phyloP scores from a whole-genome alignment of 1,139 yeast species.

The Saccharomycopsis hybrid region DNA sequence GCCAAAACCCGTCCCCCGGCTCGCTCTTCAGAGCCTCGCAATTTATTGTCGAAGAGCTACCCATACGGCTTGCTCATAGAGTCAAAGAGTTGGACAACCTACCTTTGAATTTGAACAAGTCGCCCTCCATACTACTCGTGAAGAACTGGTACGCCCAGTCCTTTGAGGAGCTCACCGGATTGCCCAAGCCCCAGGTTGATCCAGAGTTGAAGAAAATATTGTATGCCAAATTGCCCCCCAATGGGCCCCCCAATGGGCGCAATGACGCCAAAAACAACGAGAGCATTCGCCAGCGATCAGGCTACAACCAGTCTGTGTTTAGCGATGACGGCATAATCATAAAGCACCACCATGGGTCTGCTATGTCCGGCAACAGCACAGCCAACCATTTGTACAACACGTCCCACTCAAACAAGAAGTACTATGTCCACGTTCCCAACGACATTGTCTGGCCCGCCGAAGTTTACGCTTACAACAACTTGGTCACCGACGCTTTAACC shows the following conservation, averaged over 20 bases:
- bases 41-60: constrained; percentile 81
- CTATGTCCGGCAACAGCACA: no score
- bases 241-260: constrained; percentile 13
- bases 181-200: constrained; percentile 44
- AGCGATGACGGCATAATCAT: constrained; percentile 50
- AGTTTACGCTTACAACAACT: constrained; percentile 63
- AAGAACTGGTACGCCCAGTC: constrained; percentile 90
- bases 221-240: constrained; percentile 21
- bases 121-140: constrained; percentile 72
- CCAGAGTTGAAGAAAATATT: constrained; percentile 36
- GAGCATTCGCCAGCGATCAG: constrained; percentile 7
- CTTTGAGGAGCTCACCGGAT: constrained; percentile 67
- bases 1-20: constrained; percentile 71
- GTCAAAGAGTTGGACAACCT: constrained; percentile 79
- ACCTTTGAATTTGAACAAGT: constrained; percentile 65
- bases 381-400: not conserved
- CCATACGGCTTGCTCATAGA: constrained; percentile 78
- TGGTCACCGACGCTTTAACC: constrained; percentile 59
- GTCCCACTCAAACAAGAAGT: constrained; percentile 35
- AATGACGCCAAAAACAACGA: constrained; percentile 10
- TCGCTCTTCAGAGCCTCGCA: constrained; percentile 77
- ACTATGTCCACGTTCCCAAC: constrained; percentile 54
- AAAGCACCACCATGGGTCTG: constrained; percentile 14
- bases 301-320: not conserved
- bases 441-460: constrained; percentile 64